Base-by-base conservation (phyloP, 495 filamentous ascomycete species). In the Penicillium atrosanguineum region DNA sequence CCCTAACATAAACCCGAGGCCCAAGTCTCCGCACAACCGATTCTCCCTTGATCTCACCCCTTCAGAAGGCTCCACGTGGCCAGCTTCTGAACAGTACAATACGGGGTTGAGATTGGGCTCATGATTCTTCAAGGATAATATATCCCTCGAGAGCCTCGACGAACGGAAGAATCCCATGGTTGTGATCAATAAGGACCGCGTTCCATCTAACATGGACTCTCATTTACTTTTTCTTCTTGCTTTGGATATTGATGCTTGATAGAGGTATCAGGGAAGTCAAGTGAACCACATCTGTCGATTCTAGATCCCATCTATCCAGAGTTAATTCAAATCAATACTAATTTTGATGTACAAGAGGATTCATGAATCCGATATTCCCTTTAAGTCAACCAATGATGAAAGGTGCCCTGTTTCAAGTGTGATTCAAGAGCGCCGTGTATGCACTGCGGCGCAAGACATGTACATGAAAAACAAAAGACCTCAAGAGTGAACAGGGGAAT, bases 331-430 rank as follows among this genome's bases (percentile, higher is more conserved):
- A 34, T 8, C 31, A 34, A 34, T 4, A 34, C 9, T 46, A 25
- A 15, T 41, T 20, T 29, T 59, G 39, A 46, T 42, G 31, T 59
- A 55, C 47, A 52, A 46, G 34, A 39, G 42, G 29, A 50, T 29
- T 37, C 36, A 25, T 56, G 26, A 44, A 36, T 38, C 21, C 54
- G 28, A 43, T 43, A 20, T 9, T 53, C 19, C 41, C 41, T 46
- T 48, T 48, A 20, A 56, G 48, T 41, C 29, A 52, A 56, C 39
- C 50, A 29, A 19, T 40, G 19, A 52, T 44, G 12, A 3, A 45
- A 7, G 28, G 15, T 47, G 16, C 34, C 11, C n/a, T 11, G 11
- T n/a, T 31, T 28, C 7, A 19, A 18, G 46, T 23, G 31, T 52
- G 39, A 31, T 23, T 41, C 34, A 20, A 50, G 34, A 18, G 12